Base-by-base conservation (phyloP, 345 rosid species). In the Erucastrum elatum region DNA sequence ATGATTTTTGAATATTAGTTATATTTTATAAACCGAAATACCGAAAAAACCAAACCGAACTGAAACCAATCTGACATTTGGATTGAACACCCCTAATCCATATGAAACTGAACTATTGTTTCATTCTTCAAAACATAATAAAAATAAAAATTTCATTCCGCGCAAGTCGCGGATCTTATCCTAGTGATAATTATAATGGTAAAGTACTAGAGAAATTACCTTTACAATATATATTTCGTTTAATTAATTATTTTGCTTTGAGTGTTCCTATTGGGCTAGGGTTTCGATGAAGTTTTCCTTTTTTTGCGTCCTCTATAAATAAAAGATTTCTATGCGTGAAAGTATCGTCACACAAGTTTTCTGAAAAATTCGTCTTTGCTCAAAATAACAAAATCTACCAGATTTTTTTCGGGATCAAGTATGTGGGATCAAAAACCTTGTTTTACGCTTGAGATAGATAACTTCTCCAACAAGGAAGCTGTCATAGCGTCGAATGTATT, bases 381-480 rank as follows among this genome's bases (percentile, higher is more conserved):
- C 8, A 3, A 67, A 44, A 27, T 46, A 46, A 13, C 6, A 12
- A 12, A 12, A 68, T 27, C 27, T 5, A 51, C 5, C 29, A 49
- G 27, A 4, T 29, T 69, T 15, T n/a, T 26, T 46, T 46, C 1
- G 10, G n/a, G n/a, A 46, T 69, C 44, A 31, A 7, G 5, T 30
- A 69, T 53, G 73, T 69, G 44, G 63, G 56, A 1, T 9, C 31
- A 33, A 55, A 11, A 4, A n/a, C 73, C 73, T 15, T 30, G 46
- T 31, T 70, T 33, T 1, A 55, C 46, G 64, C 33, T 70, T 70
- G 64, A 31, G 46, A 33, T 69, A 61, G 64, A 35, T 33, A 49
- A 69, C 39, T 76, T 69, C 55, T 76, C 80, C 2, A 12, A 61
- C 9, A 69, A 34, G 53, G 4, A 61, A 34, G 13, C 0, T 69